Conservation (phyloP, 768 basidiomycete genomes). For the Podaxis carcinomalis region DNA sequence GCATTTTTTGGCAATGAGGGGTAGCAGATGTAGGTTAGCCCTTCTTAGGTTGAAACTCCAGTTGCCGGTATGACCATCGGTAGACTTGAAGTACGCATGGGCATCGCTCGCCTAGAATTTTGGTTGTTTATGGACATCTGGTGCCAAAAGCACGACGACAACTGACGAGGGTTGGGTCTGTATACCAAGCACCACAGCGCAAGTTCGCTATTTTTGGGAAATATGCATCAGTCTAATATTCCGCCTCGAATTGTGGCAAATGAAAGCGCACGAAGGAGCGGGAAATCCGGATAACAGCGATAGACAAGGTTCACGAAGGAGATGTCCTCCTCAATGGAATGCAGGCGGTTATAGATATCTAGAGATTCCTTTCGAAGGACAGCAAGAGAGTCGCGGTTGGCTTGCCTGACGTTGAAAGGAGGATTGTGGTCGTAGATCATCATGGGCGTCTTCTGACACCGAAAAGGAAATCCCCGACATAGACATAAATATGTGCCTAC, state of each 20-base stretch:
- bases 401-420: background rate
- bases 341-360: conserved; percentile 83
- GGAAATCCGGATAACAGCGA: conserved; percentile 35
- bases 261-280: conserved; percentile 45
- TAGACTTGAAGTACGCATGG: conserved; percentile 88
- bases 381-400: conserved; percentile 29
- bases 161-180: conserved; percentile 61
- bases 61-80: conserved; percentile 80
- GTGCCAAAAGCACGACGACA: background rate
- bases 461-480: no score
- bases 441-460: no score
- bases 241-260: background rate
- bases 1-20: conserved; percentile 42
- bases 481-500: no score
- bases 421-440: no score
- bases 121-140: background rate
- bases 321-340: conserved; percentile 79
- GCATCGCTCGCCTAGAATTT: conserved; percentile 25
- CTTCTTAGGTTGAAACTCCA: conserved; percentile 85
- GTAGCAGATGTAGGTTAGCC: conserved; percentile 77
- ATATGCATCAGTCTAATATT: background rate
- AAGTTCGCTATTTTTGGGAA: conserved; percentile 64
- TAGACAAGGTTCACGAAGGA: conserved; percentile 59
- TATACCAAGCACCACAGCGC: conserved; percentile 94
- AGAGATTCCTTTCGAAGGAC: conserved; percentile 64